Base-by-base conservation (phyloP, 306 rosid species). In the Bauhinia variegata region DNA sequence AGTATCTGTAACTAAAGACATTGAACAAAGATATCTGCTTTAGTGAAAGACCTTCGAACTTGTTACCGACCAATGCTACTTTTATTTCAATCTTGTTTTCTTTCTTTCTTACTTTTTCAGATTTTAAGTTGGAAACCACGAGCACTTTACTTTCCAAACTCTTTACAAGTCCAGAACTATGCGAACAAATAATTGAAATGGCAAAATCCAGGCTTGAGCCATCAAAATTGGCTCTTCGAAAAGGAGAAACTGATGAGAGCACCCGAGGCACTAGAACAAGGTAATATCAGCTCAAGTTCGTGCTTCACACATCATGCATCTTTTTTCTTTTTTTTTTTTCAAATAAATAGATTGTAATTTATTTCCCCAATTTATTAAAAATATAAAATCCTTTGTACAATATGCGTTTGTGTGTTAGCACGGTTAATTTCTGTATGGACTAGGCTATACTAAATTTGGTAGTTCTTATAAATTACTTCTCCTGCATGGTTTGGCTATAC, bases 201-300 rank as follows among this genome's bases (percentile, higher is more conserved):
- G 95, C 90, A 33, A 80, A 80, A 64, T 46, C 79, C 9, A 76
- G 65, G 53, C 84, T 85, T 37, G 42, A 53, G 67, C 90, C 95
- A 42, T 87, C 95, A 14, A 58, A 73, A 7, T 72, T 87, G 78
- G 90, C 88, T 59, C 61, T 85, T 80, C 70, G 88, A 14, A 59
- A 80, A 73, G 90, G 90, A 65, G 86, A 87, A 61, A 74, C 89
- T 55, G 73, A 42, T 15, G 95, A 85, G 68, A 82, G 77, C 77
- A 80, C 85, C 4, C 80, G 82, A 71, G 85, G 63, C 62, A 68
- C 83, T 9, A 78, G 95, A 74, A 87, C 95, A 73, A 87, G 95
- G 95, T 87, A 77, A 64, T 56, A 42, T 42, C 10, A 44, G 34
- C 14, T 42, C 63, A 30, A 54, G 52, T 17, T 23, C 28, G 28